phyloP scores from a whole-genome alignment of 495 filamentous ascomycete species.

The Aspergillus sclerotioniger region DNA sequence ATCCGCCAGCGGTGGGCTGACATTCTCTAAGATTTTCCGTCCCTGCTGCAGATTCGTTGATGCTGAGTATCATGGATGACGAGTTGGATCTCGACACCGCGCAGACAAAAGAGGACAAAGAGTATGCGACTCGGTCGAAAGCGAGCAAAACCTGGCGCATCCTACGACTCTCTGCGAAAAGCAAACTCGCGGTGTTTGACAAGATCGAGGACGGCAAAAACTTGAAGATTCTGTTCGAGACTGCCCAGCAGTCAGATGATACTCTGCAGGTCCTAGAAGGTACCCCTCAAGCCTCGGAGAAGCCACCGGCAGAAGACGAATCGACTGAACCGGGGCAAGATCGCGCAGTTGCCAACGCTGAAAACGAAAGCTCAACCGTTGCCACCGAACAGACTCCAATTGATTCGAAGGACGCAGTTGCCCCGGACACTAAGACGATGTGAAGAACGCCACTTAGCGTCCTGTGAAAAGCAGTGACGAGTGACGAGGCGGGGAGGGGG shows the following conservation, averaged over 20 bases:
- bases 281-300: slow-evolving; percentile 29
- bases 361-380: slow-evolving; percentile 14
- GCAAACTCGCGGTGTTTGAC: slow-evolving; percentile 73
- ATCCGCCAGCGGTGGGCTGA: slow-evolving; percentile 10
- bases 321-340: slow-evolving; percentile 6
- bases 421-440: slow-evolving; percentile 13
- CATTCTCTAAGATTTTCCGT: slow-evolving; percentile 38
- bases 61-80: slow-evolving; percentile 61
- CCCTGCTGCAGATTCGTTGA: slow-evolving; percentile 56
- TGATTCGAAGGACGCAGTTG: slow-evolving; percentile 17
- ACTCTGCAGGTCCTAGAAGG: slow-evolving; percentile 29
- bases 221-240: slow-evolving; percentile 51
- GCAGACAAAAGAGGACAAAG: slow-evolving; percentile 65
- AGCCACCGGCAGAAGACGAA: slow-evolving; percentile 16
- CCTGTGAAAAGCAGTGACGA: not conserved
- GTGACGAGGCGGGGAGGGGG: not conserved
- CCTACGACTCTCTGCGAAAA: slow-evolving; percentile 71
- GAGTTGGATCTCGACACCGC: slow-evolving; percentile 85
- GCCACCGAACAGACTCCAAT: slow-evolving; percentile 16
- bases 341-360: slow-evolving; percentile 19
- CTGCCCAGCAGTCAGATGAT: slow-evolving; percentile 28
- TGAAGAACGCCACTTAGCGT: slow-evolving; percentile 16
- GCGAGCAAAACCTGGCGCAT: slow-evolving; percentile 87
- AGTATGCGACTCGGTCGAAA: slow-evolving; percentile 62
- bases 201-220: slow-evolving; percentile 81